Evolutionary conservation across 495 filamentous ascomycete genomes (phyloP), one percentile per base, ranked within the genome.

Genomic region (Tricharina praecox): DNA sequence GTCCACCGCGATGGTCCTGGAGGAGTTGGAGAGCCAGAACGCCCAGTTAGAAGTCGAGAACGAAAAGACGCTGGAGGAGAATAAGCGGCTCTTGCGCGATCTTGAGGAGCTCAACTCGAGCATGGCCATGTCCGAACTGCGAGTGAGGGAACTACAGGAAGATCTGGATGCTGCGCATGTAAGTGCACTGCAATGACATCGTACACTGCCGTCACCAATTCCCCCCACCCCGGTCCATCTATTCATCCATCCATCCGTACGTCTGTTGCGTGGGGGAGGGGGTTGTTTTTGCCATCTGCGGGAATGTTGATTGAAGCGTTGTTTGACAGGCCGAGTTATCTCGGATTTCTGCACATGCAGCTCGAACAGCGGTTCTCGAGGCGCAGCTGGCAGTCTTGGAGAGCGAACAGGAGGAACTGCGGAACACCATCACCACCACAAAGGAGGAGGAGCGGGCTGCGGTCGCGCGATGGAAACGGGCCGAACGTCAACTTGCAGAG

Each of bases 61-160:
- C 64, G 73, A 74, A 37, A 70, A 69, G 34, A 78, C 75, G 11
- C 74, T 81, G 36, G 76, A 83, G 51, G 87, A 94, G 60, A 95
- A 94, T 55, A 74, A 78, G 42, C 64, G 58, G 30, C 69, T 97
- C 1, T 66, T 86, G 10, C 76, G 85, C 47, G 81, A 90, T 59
- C 73, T 97, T 4, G 88, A 95, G 51, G 68, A 70, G 2, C 64
- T 93, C 23, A 95, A 94, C 60, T 70, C 68, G 38, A 71, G 77
- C 18, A 75, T 87, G 48, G 64, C 70, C 26, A 77, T 83, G 45
- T 82, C 85, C 18, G 86, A 97, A 50, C 69, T 70, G 19, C 76
- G 79, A 40, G 76, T 85, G 45, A 73, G 74, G 46, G 69, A 73
- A 1, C 70, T 97, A 11, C 78, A 82, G 49, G 69, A 74, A 19